Conservation (phyloP, 768 basidiomycete genomes). For the Clitopilus hobsonii region DNA sequence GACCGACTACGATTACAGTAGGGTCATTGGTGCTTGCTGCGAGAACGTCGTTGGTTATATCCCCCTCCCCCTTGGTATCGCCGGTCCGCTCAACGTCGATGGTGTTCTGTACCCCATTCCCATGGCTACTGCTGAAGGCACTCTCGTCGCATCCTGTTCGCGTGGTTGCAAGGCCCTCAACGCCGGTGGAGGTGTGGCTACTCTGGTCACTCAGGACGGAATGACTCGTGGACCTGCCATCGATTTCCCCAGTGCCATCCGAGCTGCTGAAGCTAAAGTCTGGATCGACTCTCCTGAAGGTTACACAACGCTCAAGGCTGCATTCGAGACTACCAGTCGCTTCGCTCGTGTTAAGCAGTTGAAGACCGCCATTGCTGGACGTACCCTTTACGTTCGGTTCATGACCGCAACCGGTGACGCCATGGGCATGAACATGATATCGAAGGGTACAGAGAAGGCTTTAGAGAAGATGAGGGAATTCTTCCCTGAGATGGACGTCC, state of each 20-base stretch:
- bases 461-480: conserved; percentile 70
- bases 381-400: conserved; percentile 91
- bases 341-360: conserved; percentile 84
- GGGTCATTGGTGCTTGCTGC: conserved; percentile 94
- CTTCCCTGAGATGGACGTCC: conserved; percentile 89
- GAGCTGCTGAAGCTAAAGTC: conserved; percentile 78
- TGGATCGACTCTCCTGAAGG: conserved; percentile 88
- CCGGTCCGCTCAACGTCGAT: conserved; percentile 91
- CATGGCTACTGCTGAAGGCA: conserved; percentile 99
- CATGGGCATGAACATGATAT: conserved; percentile 99
- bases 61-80: conserved; percentile 93
- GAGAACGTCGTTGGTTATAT: conserved; percentile 99
- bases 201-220: conserved; percentile 85
- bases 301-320: conserved; percentile 65
- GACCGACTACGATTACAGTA: conserved; percentile 86
- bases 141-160: conserved; percentile 94
- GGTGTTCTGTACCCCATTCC: conserved; percentile 84
- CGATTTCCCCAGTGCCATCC: conserved; percentile 79
- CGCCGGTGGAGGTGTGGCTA: conserved; percentile 91
- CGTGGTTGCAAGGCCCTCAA: conserved; percentile 98
- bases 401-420: conserved; percentile 95
- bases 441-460: conserved; percentile 95
- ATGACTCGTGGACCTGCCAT: conserved; percentile 99
- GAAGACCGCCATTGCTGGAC: conserved; percentile 88
- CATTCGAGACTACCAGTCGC: conserved; percentile 92